Evolutionary conservation across 805 yeast species (phyloP), one percentile per base, ranked within the genome.

Genomic region (Candida insectalens): DNA sequence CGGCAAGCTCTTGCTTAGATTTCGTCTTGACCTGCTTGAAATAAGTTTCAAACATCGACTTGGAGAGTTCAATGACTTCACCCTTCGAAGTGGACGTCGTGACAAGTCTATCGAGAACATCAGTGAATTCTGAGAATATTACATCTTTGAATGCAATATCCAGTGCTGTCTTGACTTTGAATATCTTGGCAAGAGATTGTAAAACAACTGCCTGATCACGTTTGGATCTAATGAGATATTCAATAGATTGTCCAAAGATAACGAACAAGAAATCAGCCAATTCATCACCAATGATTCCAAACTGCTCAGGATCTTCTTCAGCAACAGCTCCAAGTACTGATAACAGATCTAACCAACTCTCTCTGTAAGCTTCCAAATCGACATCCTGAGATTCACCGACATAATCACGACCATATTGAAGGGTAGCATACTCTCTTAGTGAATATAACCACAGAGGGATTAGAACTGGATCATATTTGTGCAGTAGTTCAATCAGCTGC

Each of bases 201-300:
- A 69, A 47, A 3, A 77, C 69, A 1, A 42, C 39, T 22, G 38
- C 36, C 20, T 53, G 55, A 19, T 55, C 55, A 10, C 40, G 36
- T 28, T 44, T 46, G 25, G 34, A 35, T 32, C 67, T 69, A 31
- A 80, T 68, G 40, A 87, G 62, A 1, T 80, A 71, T 45, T 83
- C 94, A 31, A 87, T 66, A 51, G 95, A 84, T 44, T 83, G 82
- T 8, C 95, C 83, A 57, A 81, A 83, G 26, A 88, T 53, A 20
- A 87, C 78, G 49, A 84, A 82, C 55, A 82, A 77, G 44, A 87
- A 82, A 40, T 73, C 74, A 4, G 69, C 63, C 2, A 72, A 60
- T 40, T 78, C 87, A 8, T 68, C 74, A 4, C 65, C 68, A 29
- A 83, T 52, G 23, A 73, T 62, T 2, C 62, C 57, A 14, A 81